phyloP scores from a whole-genome alignment of 495 filamentous ascomycete genomes.

The Pseudotulostoma volvatum region DNA sequence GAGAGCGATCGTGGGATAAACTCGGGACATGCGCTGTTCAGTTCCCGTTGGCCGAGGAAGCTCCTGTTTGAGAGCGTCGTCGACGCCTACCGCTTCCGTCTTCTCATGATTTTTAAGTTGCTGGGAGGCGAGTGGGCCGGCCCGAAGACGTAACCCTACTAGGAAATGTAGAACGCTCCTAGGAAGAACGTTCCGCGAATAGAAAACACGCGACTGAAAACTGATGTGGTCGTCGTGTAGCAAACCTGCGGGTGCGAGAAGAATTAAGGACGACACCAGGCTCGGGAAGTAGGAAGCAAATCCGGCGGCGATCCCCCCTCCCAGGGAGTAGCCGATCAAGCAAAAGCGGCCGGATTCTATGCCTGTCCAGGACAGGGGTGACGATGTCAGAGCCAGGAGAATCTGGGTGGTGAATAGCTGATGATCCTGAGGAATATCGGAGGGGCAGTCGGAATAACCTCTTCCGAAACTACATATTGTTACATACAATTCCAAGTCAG shows the following conservation, averaged over 20 bases:
- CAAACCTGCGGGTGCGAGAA: slow-evolving; percentile 63
- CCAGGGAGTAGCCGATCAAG: slow-evolving; percentile 71
- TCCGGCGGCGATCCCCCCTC: slow-evolving; percentile 60
- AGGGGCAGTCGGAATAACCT: slow-evolving; percentile 58
- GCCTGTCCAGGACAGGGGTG: slow-evolving; percentile 49
- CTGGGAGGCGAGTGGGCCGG: slow-evolving; percentile 25
- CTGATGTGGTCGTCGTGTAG: slow-evolving; percentile 49
- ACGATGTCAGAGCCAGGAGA: slow-evolving; percentile 52
- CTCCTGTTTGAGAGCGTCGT: slow-evolving; percentile 24
- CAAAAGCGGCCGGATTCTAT: slow-evolving; percentile 39
- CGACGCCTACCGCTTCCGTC: slow-evolving; percentile 17
- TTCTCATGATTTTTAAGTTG: slow-evolving; percentile 6
- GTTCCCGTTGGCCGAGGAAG: slow-evolving; percentile 21
- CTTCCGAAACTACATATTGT: slow-evolving; percentile 72
- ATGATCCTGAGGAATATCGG: slow-evolving; percentile 50
- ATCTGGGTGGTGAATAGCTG: slow-evolving; percentile 64
- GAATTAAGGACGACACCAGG: slow-evolving; percentile 45
- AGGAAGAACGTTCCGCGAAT: slow-evolving; percentile 41
- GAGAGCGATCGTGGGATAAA: slow-evolving; percentile 28
- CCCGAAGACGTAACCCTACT: slow-evolving; percentile 37
- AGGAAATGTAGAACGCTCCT: slow-evolving; percentile 36
- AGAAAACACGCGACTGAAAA: slow-evolving; percentile 41
- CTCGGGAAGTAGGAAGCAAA: slow-evolving; percentile 58
- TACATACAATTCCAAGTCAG: too few relatives aligned
- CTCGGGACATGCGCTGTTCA: slow-evolving; percentile 28